Evolutionary conservation across 345 rosid species (phyloP).

Genomic region (rapeseed (Brassica napus)): DNA sequence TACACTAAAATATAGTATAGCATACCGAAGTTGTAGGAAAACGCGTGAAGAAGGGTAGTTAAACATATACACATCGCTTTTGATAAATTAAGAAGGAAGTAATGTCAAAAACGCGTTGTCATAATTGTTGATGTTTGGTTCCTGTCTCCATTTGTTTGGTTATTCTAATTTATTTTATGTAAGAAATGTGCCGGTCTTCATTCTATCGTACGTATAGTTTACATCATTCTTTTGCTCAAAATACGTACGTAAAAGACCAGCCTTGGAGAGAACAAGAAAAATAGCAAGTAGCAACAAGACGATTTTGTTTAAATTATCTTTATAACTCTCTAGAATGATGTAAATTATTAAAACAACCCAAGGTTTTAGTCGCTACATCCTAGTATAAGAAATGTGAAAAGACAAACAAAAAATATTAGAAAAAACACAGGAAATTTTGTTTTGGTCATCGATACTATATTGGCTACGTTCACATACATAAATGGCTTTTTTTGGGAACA

Average conservation of each 20-base stretch:
- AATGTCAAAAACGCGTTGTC: slow-evolving; percentile 45
- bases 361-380: not conserved
- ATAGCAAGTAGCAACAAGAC: not conserved
- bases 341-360: not conserved
- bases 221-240: not conserved
- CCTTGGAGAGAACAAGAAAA: not conserved
- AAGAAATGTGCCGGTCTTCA: slow-evolving; percentile 17
- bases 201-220: not conserved
- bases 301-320: not conserved
- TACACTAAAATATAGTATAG: not conserved
- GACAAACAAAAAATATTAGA: not conserved
- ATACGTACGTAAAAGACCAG: not conserved
- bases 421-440: not conserved
- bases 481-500: not conserved
- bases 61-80: slow-evolving; percentile 34
- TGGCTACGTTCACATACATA: not conserved
- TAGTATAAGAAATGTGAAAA: not conserved
- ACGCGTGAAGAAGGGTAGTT: slow-evolving; percentile 44
- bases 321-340: not conserved
- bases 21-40: slow-evolving; percentile 29
- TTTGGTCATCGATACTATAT: not conserved
- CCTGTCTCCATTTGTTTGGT: slow-evolving; percentile 22
- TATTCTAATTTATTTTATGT: not conserved
- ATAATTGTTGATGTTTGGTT: slow-evolving; percentile 40
- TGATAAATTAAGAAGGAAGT: slow-evolving; percentile 24